phyloP scores from a whole-genome alignment of 2,329 filamentous ascomycete genomes.

The Xylariaceae sp. region DNA sequence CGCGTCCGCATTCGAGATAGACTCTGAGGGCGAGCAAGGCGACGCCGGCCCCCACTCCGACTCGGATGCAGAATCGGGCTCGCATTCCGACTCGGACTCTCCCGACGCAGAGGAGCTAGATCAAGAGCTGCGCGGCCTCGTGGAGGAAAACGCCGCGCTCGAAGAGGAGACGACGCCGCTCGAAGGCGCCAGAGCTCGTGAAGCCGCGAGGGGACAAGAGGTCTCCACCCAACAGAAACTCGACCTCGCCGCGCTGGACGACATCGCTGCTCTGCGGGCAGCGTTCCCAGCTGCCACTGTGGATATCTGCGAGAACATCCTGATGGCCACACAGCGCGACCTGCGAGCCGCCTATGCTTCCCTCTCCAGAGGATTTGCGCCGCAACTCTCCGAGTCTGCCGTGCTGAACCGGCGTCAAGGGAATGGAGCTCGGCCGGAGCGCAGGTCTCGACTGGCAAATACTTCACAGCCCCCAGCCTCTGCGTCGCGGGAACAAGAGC shows the following conservation, averaged over 20 bases:
- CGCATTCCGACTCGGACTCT: neutral
- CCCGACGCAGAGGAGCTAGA: conserved; percentile 26
- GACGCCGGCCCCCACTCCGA: too few relatives aligned
- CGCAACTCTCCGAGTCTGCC: conserved; percentile 18
- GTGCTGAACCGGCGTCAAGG: conserved; percentile 2
- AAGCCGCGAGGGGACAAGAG: too few relatives aligned
- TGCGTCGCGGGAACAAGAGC: too few relatives aligned
- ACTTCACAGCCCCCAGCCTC: too few relatives aligned
- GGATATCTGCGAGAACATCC: conserved; percentile 27
- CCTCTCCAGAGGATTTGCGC: conserved; percentile 25
- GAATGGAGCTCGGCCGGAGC: neutral
- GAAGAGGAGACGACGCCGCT: conserved; percentile 11
- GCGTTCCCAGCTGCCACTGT: conserved; percentile 36
- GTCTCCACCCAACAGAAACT: conserved; percentile 4
- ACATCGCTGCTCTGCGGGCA: conserved; percentile 28
- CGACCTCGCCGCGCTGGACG: conserved; percentile 22
- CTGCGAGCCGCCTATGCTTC: conserved; percentile 30
- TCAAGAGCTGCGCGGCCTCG: conserved; percentile 36
- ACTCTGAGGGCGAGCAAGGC: too few relatives aligned
- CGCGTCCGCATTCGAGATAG: too few relatives aligned
- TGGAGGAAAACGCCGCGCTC: conserved; percentile 28
- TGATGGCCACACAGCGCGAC: conserved; percentile 27
- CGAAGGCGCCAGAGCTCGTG: neutral
- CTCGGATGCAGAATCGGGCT: neutral
- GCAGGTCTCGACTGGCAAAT: too few relatives aligned